Evolutionary conservation across 2,329 filamentous ascomycete species (phyloP).

Genomic region (Stagonosporopsis vannaccii): DNA sequence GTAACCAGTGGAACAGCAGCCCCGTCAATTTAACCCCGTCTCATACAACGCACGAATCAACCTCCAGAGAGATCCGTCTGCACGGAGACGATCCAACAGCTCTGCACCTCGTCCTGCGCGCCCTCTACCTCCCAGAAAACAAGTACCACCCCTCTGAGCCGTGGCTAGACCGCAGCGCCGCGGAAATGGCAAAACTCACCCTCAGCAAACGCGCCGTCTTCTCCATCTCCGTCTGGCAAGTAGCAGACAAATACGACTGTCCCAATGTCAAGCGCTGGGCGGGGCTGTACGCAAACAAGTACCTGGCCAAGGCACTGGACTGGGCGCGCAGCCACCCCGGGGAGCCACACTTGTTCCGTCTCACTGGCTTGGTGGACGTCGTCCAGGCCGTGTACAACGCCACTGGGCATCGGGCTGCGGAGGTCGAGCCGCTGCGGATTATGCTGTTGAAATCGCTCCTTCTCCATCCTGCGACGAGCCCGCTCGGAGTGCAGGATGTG

Average conservation of each 20-base stretch:
- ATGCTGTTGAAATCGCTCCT: background rate
- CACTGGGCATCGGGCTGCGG: background rate
- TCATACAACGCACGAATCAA: background rate
- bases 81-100: background rate
- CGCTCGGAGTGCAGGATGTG: background rate
- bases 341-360: background rate
- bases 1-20: background rate
- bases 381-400: background rate
- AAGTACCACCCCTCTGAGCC: background rate
- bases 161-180: background rate
- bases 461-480: background rate
- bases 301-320: background rate
- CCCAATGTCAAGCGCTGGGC: background rate
- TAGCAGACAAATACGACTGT: background rate
- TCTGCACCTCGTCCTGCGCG: background rate
- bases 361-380: background rate
- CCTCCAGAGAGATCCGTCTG: background rate
- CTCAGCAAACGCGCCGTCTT: background rate
- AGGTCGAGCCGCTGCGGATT: background rate
- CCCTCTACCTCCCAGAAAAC: background rate
- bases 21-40: background rate
- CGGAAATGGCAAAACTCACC: background rate
- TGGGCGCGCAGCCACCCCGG: background rate
- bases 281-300: background rate
- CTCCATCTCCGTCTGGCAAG: background rate